phyloP scores from a whole-genome alignment of 2,329 filamentous ascomycete genomes.

The Akanthomyces dipterigenus region DNA sequence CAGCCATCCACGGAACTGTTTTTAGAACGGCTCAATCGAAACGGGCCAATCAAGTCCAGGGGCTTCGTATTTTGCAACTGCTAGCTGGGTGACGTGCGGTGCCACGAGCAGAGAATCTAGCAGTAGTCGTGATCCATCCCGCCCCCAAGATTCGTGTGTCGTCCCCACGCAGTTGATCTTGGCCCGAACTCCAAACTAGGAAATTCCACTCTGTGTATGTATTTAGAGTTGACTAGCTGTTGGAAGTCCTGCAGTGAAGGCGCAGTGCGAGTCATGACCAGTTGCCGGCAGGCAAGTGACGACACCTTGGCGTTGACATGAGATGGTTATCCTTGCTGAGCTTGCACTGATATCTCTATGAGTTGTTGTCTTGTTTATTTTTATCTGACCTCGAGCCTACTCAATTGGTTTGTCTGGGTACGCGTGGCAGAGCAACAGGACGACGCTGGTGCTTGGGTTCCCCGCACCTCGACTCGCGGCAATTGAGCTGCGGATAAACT shows the following conservation, averaged over 20 bases:
- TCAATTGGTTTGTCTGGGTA: too few relatives aligned
- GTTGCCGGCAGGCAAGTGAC: neutral
- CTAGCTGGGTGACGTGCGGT: neutral
- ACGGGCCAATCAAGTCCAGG: neutral
- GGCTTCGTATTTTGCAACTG: neutral
- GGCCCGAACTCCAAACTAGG: neutral
- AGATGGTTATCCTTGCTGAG: neutral
- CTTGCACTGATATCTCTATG: neutral
- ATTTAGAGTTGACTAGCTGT: neutral
- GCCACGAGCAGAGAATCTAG: neutral
- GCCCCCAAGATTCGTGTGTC: neutral
- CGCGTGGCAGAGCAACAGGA: too few relatives aligned
- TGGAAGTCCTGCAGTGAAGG: neutral
- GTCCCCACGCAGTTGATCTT: neutral
- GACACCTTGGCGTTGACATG: neutral
- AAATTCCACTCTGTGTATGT: neutral
- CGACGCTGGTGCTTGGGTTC: too few relatives aligned
- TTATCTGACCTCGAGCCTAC: too few relatives aligned
- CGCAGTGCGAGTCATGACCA: neutral
- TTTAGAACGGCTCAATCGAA: neutral
- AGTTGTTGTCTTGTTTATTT: neutral
- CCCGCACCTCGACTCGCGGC: too few relatives aligned
- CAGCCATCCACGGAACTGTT: neutral
- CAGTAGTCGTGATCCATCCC: neutral
- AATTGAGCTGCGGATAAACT: neutral